Base-by-base conservation (phyloP, 2,329 filamentous ascomycete genomes). In the Xylaria polymorpha region DNA sequence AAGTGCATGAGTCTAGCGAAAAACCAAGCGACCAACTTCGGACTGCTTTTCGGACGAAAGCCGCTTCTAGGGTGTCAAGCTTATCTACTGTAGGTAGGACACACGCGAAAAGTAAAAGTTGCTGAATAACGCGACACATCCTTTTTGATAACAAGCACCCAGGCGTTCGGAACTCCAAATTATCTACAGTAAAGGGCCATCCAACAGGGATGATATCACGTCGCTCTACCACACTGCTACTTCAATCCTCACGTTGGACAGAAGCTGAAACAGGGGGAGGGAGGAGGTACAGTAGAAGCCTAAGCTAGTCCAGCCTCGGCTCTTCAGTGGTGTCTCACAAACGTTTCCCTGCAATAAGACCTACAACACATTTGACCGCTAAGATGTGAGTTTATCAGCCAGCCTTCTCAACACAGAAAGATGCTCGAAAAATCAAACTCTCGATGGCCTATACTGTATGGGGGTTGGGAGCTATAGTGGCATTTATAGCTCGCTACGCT, bases 241-340 rank as follows among this genome's bases (percentile, higher is more conserved):
- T 29, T 41, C 32, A 14, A 50, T 61, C 51, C 63, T 69, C 53
- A 56, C 43, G 61, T 44, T 56, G n/a, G 41, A 50, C 41, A 15
- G 35, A 57, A 62, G 51, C 64, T 64, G 62, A 61, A 61, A 67
- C 59, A 63, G 53, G 58, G 56, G 56, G n/a, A 9, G 18, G 20
- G 9, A 32, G 15, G 41, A 59, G 22, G 44, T 44, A 43, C 37
- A 43, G n/a, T 46, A 46, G 22, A 41, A 14, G 22, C 15, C 56
- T 46, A 59, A 44, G 41, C 10, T 32, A 20, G 18, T 46, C 25
- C 20, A 59, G 56, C 56, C 56, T 58, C 56, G 39, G 56, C 39
- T 58, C 37, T 44, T 44, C 5, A 61, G 57, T 51, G 41, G 44
- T 61, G 62, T 44, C 48, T 44, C 59, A n/a, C 39, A 20, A 58